These are phyloP conservation scores for Umbelopsis isabellina DNA, from an alignment of 192 early-diverging fungal species.

Conservation along the genomic window DNA sequence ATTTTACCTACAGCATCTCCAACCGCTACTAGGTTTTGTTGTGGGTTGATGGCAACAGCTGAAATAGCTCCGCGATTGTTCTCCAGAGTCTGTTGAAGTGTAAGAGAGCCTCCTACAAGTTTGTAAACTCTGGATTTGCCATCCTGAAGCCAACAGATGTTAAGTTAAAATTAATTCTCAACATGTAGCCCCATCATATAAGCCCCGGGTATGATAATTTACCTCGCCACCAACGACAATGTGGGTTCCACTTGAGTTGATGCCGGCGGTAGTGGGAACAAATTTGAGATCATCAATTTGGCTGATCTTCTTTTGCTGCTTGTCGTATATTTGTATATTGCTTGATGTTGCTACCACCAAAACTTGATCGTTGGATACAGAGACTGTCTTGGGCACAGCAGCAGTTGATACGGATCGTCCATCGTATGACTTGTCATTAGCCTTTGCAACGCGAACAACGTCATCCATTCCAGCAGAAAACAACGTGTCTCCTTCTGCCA, in stretches of 20 bases:
- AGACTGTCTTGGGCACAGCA: conserved; percentile 58
- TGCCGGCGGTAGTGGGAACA: conserved; percentile 56
- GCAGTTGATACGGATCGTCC: conserved; percentile 46
- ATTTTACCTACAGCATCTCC: conserved; percentile 86
- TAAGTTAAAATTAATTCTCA: conserved; percentile 11
- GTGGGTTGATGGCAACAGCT: conserved; percentile 76
- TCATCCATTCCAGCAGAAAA: conserved; percentile 82
- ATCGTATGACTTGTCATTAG: conserved; percentile 38
- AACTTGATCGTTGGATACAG: conserved; percentile 48
- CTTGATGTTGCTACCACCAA: conserved; percentile 58
- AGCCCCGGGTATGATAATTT: conserved; percentile 14
- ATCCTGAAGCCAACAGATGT: conserved; percentile 48
- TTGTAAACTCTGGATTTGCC: conserved; percentile 67
- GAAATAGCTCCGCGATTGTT: conserved; percentile 73
- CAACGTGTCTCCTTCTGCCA: conserved; percentile 46
- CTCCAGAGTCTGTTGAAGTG: conserved; percentile 28
- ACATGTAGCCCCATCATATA: neutral
- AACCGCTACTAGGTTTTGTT: conserved; percentile 73
- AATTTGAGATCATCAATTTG: conserved; percentile 43
- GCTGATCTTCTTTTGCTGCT: conserved; percentile 45
- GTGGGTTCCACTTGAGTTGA: conserved; percentile 51
- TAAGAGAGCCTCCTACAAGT: conserved; percentile 46
- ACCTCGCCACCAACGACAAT: conserved; percentile 73
- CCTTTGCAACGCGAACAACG: conserved; percentile 48
- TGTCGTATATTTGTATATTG: conserved; percentile 54